Conservation (phyloP, 768 basidiomycete species). For the Russula sp. region DNA sequence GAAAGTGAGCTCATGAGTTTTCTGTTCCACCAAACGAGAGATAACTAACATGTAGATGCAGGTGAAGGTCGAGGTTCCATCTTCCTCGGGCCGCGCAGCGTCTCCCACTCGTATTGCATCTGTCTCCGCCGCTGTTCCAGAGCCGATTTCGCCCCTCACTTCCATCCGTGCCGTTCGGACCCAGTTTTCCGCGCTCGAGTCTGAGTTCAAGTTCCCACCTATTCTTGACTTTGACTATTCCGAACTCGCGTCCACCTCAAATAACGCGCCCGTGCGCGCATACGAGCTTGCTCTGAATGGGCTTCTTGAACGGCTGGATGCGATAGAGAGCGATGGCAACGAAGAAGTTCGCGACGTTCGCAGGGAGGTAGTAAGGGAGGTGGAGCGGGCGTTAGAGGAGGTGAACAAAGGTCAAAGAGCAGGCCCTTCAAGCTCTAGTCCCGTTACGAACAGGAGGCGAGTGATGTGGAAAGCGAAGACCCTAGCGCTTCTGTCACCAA, state of each 20-base stretch:
- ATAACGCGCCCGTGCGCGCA: slow-evolving; percentile 57
- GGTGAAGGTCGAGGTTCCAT: not conserved
- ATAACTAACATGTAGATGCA: not conserved
- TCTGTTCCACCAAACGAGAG: not conserved
- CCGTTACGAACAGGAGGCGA: not conserved
- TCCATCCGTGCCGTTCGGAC: slow-evolving; percentile 15
- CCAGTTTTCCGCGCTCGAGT: slow-evolving; percentile 13
- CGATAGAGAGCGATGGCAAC: slow-evolving; percentile 63
- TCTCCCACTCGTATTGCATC: not conserved
- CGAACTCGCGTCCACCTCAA: slow-evolving; percentile 55
- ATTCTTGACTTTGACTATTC: slow-evolving; percentile 15
- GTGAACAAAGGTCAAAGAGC: not conserved
- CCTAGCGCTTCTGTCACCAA: not conserved
- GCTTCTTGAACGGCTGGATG: slow-evolving; percentile 62
- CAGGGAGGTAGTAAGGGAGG: slow-evolving; percentile 50
- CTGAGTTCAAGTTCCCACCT: slow-evolving; percentile 16
- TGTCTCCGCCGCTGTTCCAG: not conserved
- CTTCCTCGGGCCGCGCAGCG: not conserved
- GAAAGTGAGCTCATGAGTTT: not conserved
- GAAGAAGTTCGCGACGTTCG: slow-evolving; percentile 50
- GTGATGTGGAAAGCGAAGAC: not conserved
- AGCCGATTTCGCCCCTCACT: slow-evolving; percentile 15
- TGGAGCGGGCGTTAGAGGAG: slow-evolving; percentile 58
- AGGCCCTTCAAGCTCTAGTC: not conserved
- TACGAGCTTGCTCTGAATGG: slow-evolving; percentile 57